Base-by-base conservation (phyloP, 2,329 filamentous ascomycete species). In the Diaporthe citrichinensis region DNA sequence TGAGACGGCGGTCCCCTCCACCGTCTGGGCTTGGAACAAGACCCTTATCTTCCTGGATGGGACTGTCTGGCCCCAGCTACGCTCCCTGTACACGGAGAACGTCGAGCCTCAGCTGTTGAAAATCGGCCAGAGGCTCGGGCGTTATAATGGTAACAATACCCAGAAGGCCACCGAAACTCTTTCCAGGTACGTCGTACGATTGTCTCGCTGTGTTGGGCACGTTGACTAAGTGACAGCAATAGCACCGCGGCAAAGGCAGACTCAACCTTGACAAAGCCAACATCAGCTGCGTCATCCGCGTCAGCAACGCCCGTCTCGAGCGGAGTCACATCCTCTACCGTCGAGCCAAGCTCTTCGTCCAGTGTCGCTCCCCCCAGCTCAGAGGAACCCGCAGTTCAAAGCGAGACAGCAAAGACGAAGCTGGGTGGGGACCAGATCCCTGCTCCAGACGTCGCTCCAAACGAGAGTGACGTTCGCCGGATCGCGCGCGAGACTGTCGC, bases 81-180 rank as follows among this genome's bases (percentile, higher is more conserved):
- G 94, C 36, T 89, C 94, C 20, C 86, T 98, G 7, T 98, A 98
- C 81, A 91, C 93, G 15, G 93, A 98, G 81, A 98, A 98, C 80
- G 96, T 99, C 4, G 96, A 98, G 85, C 97, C 97, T 20, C 97
- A 99, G 84, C 89, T 99, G 20, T 91, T 96, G 74, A 95, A 95
- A 80, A 98, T 99, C 80, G 94, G 95, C 17, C 94, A 98, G 85
- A 92, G 96, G 61, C 90, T 99, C 15, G 96, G 95, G 55, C 89
- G 94, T 65, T 94, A 95, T 84, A 92, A 88, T 78, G 89, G 90
- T 28, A 86, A 84, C 44, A 73, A 72, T 31, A 69, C 77, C 0
- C 78, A 78, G 17, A 86, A 85, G 79, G 74, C 82, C 14, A 74
- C 76, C 41, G 85, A 85, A 61, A 85, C 84, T 67, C 68, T 78